phyloP scores from a whole-genome alignment of 73 alveolate genomes.

The Stentor roeselii region DNA sequence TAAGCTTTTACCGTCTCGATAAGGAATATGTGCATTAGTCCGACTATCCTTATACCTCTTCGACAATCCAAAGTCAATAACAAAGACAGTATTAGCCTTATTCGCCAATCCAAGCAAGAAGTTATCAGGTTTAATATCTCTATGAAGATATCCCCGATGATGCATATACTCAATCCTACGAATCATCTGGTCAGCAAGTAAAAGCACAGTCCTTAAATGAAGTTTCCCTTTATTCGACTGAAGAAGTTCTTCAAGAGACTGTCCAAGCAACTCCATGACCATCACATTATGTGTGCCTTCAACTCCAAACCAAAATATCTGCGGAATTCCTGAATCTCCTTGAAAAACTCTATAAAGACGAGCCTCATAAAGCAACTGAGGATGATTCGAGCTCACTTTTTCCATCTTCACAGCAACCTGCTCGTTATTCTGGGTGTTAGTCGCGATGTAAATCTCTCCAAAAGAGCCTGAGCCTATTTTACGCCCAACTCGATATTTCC shows the following conservation, averaged over 20 bases:
- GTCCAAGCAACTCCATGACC: conserved; percentile 87
- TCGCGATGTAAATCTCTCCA: conserved; percentile 85
- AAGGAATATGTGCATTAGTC: conserved; percentile 44
- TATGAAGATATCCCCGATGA: conserved; percentile 20
- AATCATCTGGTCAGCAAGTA: conserved; percentile 84
- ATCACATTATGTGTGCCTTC: conserved; percentile 74
- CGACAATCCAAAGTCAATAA: conserved; percentile 36
- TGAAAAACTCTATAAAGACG: conserved; percentile 44
- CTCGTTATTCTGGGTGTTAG: conserved; percentile 57
- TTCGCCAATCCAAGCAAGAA: neutral
- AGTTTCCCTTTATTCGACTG: conserved; percentile 66
- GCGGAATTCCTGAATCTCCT: conserved; percentile 71
- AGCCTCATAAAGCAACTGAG: conserved; percentile 43
- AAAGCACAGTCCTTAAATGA: conserved; percentile 73
- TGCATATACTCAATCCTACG: conserved; percentile 64
- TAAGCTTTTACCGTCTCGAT: conserved; percentile 40
- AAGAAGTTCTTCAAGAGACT: conserved; percentile 79
- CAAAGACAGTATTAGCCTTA: neutral
- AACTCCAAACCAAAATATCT: conserved; percentile 58
- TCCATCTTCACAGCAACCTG: conserved; percentile 73
- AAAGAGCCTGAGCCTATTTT: conserved; percentile 90
- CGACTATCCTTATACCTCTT: neutral
- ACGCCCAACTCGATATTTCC: conserved; percentile 73
- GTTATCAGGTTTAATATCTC: conserved; percentile 38
- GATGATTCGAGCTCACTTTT: conserved; percentile 48